phyloP scores from a whole-genome alignment of 495 filamentous ascomycete species.

The Opeltia flavorubescens region DNA sequence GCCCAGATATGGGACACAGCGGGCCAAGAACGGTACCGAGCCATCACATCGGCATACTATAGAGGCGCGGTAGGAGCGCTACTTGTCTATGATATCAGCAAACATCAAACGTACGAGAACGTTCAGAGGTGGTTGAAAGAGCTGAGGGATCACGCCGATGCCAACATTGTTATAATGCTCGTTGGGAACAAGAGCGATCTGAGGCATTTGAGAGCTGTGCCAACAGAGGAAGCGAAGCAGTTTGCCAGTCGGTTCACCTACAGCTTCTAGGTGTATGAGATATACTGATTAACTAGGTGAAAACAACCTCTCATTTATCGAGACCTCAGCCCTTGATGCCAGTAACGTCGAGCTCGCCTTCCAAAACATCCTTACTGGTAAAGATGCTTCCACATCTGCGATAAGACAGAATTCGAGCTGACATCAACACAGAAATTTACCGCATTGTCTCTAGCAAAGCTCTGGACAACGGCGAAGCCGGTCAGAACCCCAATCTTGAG shows the following conservation, averaged over 20 bases:
- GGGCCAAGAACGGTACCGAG: slow-evolving; percentile 96
- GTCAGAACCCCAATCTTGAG: slow-evolving; percentile 56
- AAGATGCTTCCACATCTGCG: too few relatives aligned
- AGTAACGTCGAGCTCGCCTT: slow-evolving; percentile 99
- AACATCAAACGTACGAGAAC: slow-evolving; percentile 98
- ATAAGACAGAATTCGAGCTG: too few relatives aligned
- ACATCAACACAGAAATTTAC: slow-evolving; percentile 70
- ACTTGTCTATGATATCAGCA: slow-evolving; percentile 98
- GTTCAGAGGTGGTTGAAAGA: slow-evolving; percentile 99
- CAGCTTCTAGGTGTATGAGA: slow-evolving; percentile 5
- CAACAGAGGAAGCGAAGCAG: slow-evolving; percentile 94
- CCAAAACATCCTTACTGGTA: slow-evolving; percentile 99
- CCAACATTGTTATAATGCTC: slow-evolving; percentile 99
- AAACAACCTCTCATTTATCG: slow-evolving; percentile 94
- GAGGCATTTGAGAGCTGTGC: slow-evolving; percentile 91
- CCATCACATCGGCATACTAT: slow-evolving; percentile 98
- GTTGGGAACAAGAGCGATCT: slow-evolving; percentile 99
- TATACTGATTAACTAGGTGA: slow-evolving; percentile 45
- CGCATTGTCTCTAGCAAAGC: slow-evolving; percentile 97
- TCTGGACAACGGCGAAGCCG: slow-evolving; percentile 67
- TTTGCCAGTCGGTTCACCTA: slow-evolving; percentile 69
- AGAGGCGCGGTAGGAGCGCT: slow-evolving; percentile 93
- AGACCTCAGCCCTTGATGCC: slow-evolving; percentile 96
- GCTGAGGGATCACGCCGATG: slow-evolving; percentile 92
- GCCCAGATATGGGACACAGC: slow-evolving; percentile 99